phyloP scores from a whole-genome alignment of 2,329 filamentous ascomycete genomes.

The Ascochyta clinopodiicola region DNA sequence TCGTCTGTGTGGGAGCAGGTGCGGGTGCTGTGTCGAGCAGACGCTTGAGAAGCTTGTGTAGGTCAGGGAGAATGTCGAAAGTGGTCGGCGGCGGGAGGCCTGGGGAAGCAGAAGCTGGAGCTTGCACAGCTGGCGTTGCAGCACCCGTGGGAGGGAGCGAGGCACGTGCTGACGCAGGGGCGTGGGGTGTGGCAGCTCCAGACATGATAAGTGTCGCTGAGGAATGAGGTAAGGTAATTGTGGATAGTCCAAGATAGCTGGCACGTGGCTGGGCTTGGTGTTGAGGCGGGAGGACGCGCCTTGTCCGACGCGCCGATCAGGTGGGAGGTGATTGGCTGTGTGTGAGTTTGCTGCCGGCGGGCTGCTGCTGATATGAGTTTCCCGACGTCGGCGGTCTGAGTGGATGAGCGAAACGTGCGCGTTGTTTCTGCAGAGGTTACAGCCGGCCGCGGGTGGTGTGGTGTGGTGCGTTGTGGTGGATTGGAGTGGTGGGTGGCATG shows the following conservation, averaged over 20 bases:
- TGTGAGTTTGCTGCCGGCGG: constrained; percentile 10
- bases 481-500: constrained; percentile 21
- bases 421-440: constrained; percentile 16
- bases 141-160: constrained; percentile 42
- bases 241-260: constrained; percentile 9
- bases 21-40: constrained; percentile 61
- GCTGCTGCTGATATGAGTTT: constrained; percentile 7
- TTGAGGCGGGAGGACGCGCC: constrained; percentile 27
- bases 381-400: not conserved
- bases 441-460: constrained; percentile 29
- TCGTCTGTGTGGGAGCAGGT: constrained; percentile 32
- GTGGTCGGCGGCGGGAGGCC: constrained; percentile 77
- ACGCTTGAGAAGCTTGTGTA: constrained; percentile 78
- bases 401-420: constrained; percentile 7
- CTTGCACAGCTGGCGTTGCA: constrained; percentile 36
- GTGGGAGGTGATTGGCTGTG: constrained; percentile 26
- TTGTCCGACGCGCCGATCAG: constrained; percentile 22
- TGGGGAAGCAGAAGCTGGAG: constrained; percentile 56
- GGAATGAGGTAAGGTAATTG: constrained; percentile 7
- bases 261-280: constrained; percentile 16
- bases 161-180: constrained; percentile 38
- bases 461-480: constrained; percentile 19
- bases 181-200: constrained; percentile 42
- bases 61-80: constrained; percentile 84
- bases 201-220: constrained; percentile 37